Base-by-base conservation (phyloP, 2,329 filamentous ascomycete species). In the Colletotrichum brevisporum region DNA sequence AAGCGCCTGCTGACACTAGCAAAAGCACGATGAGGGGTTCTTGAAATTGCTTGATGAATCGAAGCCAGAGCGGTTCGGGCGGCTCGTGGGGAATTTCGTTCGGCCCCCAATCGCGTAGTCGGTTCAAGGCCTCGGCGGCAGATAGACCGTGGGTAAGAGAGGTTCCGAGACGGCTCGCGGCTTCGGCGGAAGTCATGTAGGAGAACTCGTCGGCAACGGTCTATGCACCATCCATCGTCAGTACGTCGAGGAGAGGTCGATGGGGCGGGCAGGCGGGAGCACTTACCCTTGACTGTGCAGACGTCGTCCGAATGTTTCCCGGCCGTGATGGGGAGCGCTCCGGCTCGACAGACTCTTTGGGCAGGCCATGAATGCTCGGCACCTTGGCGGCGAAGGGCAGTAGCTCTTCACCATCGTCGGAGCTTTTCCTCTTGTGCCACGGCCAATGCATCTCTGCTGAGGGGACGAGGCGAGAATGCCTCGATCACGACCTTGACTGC, bases 31-130 rank as follows among this genome's bases (percentile, higher is more conserved):
- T 99, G 63, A 99, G 84, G 0, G 96, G 95, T 78, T 99, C 96
- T 77, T 97, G 94, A 79, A 99, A 99, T 77, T 99, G 96, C 81
- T 97, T 97, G 69, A 97, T 79, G 76, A 99, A 99, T 68, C 96
- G 93, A 62, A 98, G 83, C 94, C 96, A 99, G 67, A 99, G 83
- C 10, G 96, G 95, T 80, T 99, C 96, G 1, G 95, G 94, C 63
- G 94, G 91, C 69, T 98, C 95, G 79, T 97, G 94, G 6, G 96
- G 94, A 45, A 99, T 92, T 81, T 99, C 96, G 81, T 99, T 99
- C 31, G 92, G 91, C 39, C 96, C 96, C 83, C 96, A 90, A 72
- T 92, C 89, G 76, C 91, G 88, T 70, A 97, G 86, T 76, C 95
- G 90, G 64, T 91, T 88, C 69, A 94, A 86, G 43, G 95, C 96